These are phyloP conservation scores for Besnoitia besnoiti DNA, from an alignment of 169 alveolate species.

Conservation along the genomic window DNA sequence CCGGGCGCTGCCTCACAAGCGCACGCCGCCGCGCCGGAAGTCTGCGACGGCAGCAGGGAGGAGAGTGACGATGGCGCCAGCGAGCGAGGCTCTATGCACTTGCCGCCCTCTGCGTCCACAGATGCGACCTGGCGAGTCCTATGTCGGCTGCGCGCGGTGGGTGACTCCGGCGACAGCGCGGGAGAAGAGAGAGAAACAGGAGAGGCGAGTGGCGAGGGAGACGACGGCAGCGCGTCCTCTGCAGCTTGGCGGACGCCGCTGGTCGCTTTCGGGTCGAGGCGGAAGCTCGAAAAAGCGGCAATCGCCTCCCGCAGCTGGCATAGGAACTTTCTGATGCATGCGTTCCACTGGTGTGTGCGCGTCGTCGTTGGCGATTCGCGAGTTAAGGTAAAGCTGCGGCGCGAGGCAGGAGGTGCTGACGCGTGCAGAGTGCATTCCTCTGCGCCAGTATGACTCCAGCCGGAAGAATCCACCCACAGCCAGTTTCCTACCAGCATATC, in stretches of 20 bases:
- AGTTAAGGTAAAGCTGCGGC: too few relatives aligned
- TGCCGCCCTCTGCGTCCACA: too few relatives aligned
- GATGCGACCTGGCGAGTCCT: too few relatives aligned
- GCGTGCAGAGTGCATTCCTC: neutral
- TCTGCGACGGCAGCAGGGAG: too few relatives aligned
- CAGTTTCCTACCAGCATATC: neutral
- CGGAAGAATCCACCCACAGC: neutral
- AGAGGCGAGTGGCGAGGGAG: too few relatives aligned
- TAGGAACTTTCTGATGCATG: slow-evolving; percentile 28
- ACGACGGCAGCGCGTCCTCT: neutral
- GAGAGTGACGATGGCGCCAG: too few relatives aligned
- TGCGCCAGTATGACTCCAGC: neutral
- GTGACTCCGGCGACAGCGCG: too few relatives aligned
- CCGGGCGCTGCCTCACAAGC: too few relatives aligned
- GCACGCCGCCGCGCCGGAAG: too few relatives aligned
- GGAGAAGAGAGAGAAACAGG: too few relatives aligned
- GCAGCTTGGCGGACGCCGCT: slow-evolving; percentile 72
- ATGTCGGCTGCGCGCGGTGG: too few relatives aligned
- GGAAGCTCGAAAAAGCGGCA: slow-evolving; percentile 47
- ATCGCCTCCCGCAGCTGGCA: neutral
- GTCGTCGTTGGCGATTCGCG: slow-evolving; percentile 58
- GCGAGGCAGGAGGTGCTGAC: neutral
- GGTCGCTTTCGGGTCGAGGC: slow-evolving; percentile 86
- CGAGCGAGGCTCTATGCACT: too few relatives aligned
- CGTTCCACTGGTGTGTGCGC: slow-evolving; percentile 51